Conservation (phyloP, 148 eudicot species). For the Polygonum maritimum region DNA sequence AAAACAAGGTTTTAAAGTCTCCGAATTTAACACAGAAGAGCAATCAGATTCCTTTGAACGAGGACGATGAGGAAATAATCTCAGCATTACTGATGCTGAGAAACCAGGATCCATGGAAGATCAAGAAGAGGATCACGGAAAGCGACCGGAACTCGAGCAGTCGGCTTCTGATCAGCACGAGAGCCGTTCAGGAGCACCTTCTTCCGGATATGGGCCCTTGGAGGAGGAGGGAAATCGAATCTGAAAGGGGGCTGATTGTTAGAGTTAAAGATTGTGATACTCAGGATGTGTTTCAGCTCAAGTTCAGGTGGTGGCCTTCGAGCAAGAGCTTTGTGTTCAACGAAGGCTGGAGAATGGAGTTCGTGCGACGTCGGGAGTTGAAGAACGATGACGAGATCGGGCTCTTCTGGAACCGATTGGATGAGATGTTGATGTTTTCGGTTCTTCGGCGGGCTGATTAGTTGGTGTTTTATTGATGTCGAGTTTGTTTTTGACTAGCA, state of each 20-base stretch:
- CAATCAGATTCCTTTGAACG: not conserved
- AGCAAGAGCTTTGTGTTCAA: not conserved
- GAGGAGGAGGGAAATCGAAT: not conserved
- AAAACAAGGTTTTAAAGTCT: not conserved
- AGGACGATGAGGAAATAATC: not conserved
- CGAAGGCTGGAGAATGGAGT: not conserved
- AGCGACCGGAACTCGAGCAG: not conserved
- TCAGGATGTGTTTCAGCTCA: not conserved
- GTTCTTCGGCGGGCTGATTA: not conserved
- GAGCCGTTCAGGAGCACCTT: not conserved
- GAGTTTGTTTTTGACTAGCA: too few relatives aligned
- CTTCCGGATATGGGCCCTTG: not conserved
- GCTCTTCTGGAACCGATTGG: not conserved
- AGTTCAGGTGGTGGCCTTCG: not conserved
- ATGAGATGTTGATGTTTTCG: not conserved
- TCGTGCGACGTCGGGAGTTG: not conserved
- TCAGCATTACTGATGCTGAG: not conserved
- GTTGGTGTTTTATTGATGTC: too few relatives aligned
- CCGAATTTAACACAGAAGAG: too few relatives aligned
- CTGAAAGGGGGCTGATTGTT: not conserved
- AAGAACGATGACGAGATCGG: not conserved
- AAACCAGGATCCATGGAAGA: not conserved
- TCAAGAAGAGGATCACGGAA: not conserved
- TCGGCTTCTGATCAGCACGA: not conserved
- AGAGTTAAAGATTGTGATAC: not conserved